phyloP scores from a whole-genome alignment of 306 rosid species.

The Glycine soja region DNA sequence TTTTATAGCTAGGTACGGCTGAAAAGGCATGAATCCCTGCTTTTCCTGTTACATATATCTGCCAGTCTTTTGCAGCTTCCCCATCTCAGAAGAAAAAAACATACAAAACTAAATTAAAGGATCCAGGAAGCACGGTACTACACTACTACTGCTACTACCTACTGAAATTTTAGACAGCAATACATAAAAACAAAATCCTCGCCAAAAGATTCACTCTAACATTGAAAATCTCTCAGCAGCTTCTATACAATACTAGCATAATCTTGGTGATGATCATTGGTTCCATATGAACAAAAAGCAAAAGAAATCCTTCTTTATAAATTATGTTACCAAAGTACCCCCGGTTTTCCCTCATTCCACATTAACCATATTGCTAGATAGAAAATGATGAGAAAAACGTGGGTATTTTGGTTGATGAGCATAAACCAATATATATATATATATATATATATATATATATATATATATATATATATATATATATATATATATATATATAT shows the following conservation, averaged over 20 bases:
- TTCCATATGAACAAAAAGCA: constrained; percentile 2
- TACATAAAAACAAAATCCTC: constrained; percentile 15
- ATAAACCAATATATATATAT: constrained; percentile 17
- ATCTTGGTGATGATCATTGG: constrained; percentile 32
- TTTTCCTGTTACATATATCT: constrained; percentile 44
- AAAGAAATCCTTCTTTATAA: constrained; percentile 3
- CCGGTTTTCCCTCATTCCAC: constrained; percentile 68
- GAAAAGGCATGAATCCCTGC: constrained; percentile 47
- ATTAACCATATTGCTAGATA: not conserved
- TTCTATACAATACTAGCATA: constrained; percentile 48
- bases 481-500: too few species aligned
- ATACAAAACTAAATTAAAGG: constrained; percentile 2
- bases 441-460: too few species aligned
- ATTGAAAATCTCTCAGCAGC: constrained; percentile 37
- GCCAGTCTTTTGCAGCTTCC: constrained; percentile 44
- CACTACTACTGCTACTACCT: not conserved
- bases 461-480: too few species aligned
- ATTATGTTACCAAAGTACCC: constrained; percentile 70
- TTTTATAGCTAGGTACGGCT: constrained; percentile 32
- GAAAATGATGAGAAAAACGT: constrained; percentile 68
- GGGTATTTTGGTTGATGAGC: constrained; percentile 64
- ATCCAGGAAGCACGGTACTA: constrained; percentile 33
- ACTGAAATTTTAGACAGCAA: constrained; percentile 39
- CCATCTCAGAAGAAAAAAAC: constrained; percentile 14
- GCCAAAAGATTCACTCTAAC: constrained; percentile 25